Percentiles rank a stretch among this genome's conserved stretches.
phyloP scores from a whole-genome alignment of 441 rosid genomes.

The Capsella rubella region DNA sequence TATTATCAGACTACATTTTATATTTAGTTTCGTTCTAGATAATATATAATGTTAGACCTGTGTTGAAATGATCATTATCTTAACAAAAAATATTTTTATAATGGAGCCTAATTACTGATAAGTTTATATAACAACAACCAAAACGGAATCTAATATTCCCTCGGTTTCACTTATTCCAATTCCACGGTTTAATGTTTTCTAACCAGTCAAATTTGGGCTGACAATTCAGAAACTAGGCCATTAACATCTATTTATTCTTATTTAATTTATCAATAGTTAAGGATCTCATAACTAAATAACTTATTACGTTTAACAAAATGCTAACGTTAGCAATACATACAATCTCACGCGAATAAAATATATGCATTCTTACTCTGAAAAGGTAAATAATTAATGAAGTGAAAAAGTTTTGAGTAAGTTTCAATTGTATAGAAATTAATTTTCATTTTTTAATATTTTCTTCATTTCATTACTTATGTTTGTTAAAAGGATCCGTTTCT shows the following conservation, averaged over 20 bases:
- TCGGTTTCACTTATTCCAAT: background rate
- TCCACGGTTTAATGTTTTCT: background rate
- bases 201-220: background rate
- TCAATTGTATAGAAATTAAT: background rate
- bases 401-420: background rate
- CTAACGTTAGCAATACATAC: no score
- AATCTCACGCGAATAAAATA: background rate
- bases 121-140: background rate
- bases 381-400: background rate
- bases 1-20: background rate
- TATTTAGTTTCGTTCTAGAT: background rate
- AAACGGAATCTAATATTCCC: no score
- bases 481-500: background rate
- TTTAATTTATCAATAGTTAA: no score
- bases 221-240: background rate
- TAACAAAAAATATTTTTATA: background rate
- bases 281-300: no score
- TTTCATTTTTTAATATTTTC: background rate
- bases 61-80: background rate
- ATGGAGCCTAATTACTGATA: background rate
- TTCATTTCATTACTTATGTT: background rate
- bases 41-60: background rate
- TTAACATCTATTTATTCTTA: no score
- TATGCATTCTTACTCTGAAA: background rate
- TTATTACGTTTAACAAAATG: no score